A percentile compares a stretch with the other conserved stretches of the same genome.
These are phyloP conservation scores for Astrocystis sublimbata DNA, from an alignment of 495 filamentous ascomycete species.

Conservation along the genomic window DNA sequence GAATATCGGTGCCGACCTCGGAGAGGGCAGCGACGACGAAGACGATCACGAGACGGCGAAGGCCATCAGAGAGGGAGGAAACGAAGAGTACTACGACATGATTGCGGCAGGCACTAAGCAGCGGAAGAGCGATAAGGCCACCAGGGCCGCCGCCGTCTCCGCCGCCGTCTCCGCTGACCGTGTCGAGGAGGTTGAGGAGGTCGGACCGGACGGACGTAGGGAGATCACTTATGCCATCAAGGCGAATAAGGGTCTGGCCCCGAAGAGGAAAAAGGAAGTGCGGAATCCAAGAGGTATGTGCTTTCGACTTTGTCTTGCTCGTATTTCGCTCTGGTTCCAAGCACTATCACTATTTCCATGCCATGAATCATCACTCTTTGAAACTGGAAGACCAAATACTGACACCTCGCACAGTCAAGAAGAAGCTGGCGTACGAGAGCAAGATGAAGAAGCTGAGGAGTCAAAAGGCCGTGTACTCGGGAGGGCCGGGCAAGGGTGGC, in stretches of 20 bases:
- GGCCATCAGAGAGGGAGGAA: conserved; percentile 59
- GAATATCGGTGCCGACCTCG: conserved; percentile 60
- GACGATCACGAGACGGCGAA: conserved; percentile 53
- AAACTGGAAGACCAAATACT: neutral
- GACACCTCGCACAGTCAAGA: conserved; percentile 66
- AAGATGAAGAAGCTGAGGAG: conserved; percentile 93
- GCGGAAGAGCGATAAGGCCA: conserved; percentile 73
- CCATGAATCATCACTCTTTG: neutral
- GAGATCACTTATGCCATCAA: conserved; percentile 88
- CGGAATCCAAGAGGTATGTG: conserved; percentile 70
- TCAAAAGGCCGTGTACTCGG: conserved; percentile 80
- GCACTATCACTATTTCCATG: neutral
- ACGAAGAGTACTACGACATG: conserved; percentile 85
- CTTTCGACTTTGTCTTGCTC: neutral
- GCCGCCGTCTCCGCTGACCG: conserved; percentile 49
- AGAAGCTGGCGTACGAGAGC: conserved; percentile 87
- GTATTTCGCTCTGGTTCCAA: neutral
- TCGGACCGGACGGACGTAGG: conserved; percentile 77
- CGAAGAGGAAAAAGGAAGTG: conserved; percentile 85
- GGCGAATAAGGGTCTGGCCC: conserved; percentile 95
- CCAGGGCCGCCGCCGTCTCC: conserved; percentile 45
- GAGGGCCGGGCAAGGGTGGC: conserved; percentile 81
- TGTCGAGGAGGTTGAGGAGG: conserved; percentile 60
- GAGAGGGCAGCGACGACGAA: conserved; percentile 61
- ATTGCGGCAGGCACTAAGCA: conserved; percentile 67